Base-by-base conservation (phyloP, 1,284 basidiomycete species). In the Schizopora paradoxa region DNA sequence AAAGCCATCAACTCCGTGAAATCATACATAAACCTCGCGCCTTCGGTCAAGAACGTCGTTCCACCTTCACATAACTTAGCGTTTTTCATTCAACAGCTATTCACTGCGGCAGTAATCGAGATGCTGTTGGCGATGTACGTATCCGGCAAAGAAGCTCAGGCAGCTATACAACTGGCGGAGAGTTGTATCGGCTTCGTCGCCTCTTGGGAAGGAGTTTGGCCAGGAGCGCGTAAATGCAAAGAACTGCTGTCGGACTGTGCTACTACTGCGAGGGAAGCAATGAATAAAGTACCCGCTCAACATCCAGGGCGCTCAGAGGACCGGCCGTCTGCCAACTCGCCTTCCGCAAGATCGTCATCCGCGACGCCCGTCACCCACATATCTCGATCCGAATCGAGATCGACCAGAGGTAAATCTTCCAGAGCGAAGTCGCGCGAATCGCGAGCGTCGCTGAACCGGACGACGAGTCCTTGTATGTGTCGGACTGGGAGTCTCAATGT, bases 81-180 rank as follows among this genome's bases (percentile, higher is more conserved):
- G 1, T 90, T 93, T 62, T 92, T 90, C 69, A 89, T 91, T 47
- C 91, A 93, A 59, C 88, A 91, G 57, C 74, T 93, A 14, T 93
- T 92, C 71, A 91, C 87, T 55, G 91, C 89, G 23, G 87, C 88
- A 1, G 87, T 92, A 47, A 90, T 93, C 57, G 80, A 92, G 36
- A 67, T 93, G 28, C 69, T 93, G 2, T 93, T 86, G 64, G 86
- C 91, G 40, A 91, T 92, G 76, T 89, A 91, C 60, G 79, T 84
- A 1, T 59, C 77, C 3, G 89, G 92, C 49, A 63, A 76, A 23
- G 72, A 77, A 33, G 79, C 82, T 27, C 76, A 83, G 21, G 74
- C 81, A 7, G 90, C 90, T 7, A 85, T 90, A 74, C 80, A 86
- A 2, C 88, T 91, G 65, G 89, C 86, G 6, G 82, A 79, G 60